Conservation (phyloP, 1,284 basidiomycete species). For the Marasmius sp. region DNA sequence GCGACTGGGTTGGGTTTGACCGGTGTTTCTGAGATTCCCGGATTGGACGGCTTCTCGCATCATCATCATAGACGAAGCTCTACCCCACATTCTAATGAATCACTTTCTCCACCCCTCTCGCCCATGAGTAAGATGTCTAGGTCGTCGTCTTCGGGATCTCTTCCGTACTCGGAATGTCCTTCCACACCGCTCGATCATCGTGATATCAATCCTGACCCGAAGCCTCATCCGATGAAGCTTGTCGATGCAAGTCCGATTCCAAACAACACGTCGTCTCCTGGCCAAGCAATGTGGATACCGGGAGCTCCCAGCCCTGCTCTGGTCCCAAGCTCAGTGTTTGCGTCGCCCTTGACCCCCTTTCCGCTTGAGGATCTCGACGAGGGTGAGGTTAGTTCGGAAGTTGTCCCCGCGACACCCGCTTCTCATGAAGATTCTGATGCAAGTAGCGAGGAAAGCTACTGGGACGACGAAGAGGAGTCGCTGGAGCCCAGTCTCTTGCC, state of each 20-base stretch:
- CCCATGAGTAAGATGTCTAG: neutral
- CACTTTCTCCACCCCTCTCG: slow-evolving; percentile 22
- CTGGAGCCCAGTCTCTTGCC: slow-evolving; percentile 51
- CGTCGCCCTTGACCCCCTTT: slow-evolving; percentile 13
- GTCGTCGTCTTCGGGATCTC: neutral
- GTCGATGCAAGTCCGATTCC: neutral
- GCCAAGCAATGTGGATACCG: slow-evolving; percentile 42
- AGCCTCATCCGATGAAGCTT: neutral
- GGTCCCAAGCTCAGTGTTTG: slow-evolving; percentile 21
- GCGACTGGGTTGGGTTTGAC: neutral
- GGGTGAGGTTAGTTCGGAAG: neutral
- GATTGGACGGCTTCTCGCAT: neutral
- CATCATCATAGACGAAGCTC: neutral
- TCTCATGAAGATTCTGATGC: neutral
- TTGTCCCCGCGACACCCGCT: slow-evolving; percentile 29
- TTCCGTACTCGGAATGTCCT: neutral
- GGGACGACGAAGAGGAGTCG: slow-evolving; percentile 17
- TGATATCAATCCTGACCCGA: neutral
- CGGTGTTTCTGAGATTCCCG: neutral
- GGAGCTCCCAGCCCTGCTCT: slow-evolving; percentile 44
- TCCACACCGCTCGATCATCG: neutral
- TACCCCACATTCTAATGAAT: neutral
- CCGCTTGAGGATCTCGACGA: slow-evolving; percentile 8
- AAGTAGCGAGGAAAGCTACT: neutral
- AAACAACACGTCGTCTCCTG: neutral